A percentile compares a stretch with the other conserved stretches of the same genome.
phyloP scores from a whole-genome alignment of 768 basidiomycete species.

The Lactarius sp. region DNA sequence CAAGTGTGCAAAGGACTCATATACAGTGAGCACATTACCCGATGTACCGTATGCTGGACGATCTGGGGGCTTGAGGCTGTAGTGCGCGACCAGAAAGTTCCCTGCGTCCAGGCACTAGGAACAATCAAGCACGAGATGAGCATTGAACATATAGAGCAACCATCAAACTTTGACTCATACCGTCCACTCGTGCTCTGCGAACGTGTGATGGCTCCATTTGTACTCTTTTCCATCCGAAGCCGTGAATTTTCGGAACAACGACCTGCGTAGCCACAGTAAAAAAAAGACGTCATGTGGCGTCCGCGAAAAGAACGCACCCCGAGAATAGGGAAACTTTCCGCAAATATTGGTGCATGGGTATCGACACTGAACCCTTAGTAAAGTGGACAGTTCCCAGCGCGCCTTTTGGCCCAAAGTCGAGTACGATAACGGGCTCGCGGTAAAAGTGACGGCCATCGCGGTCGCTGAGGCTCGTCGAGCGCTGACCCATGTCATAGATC shows the following conservation, averaged over 20 bases:
- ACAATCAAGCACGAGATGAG: conserved; percentile 8
- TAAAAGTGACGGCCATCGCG: conserved; percentile 46
- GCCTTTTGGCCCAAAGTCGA: conserved; percentile 57
- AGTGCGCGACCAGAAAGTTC: conserved; percentile 58
- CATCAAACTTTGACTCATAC: conserved; percentile 39
- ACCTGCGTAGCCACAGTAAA: conserved; percentile 37
- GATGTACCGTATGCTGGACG: conserved; percentile 55
- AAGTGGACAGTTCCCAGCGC: conserved; percentile 59
- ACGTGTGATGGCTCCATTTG: conserved; percentile 54
- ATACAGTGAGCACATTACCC: conserved; percentile 57
- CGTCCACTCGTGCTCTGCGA: conserved; percentile 67
- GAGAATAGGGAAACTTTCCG: conserved; percentile 60
- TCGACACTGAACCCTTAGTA: conserved; percentile 38
- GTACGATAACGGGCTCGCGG: conserved; percentile 48
- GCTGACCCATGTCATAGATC: conserved; percentile 62
- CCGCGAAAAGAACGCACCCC: conserved; percentile 42
- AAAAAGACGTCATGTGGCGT: conserved; percentile 4
- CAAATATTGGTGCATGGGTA: conserved; percentile 63
- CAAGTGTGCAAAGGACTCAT: conserved; percentile 49
- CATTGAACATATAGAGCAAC: neutral
- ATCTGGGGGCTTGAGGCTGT: conserved; percentile 52
- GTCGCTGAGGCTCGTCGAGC: conserved; percentile 53
- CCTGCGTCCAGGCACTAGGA: conserved; percentile 51
- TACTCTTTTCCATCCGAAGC: conserved; percentile 70
- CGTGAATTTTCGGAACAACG: conserved; percentile 61